Evolutionary conservation across 2,329 filamentous ascomycete species (phyloP), one percentile per base, ranked within the genome.

Genomic region (Rachicladosporium sp.): DNA sequence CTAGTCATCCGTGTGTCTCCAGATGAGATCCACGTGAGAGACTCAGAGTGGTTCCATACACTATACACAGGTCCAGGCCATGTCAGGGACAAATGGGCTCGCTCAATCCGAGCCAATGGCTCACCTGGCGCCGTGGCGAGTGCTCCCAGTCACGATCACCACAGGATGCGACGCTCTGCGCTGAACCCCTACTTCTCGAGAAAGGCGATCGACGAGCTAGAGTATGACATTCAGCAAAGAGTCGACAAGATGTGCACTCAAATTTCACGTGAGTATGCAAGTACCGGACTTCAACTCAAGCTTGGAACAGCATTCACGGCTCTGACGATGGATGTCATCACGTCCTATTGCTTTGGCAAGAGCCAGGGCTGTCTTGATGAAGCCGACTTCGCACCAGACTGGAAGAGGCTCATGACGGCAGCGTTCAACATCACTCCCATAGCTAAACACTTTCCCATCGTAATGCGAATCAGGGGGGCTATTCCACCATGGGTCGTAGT

Each of bases 301-400:
- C 5, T 27, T 8, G 23, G 23, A 6, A 27, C 23, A 27, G 23
- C 23, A 8, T 54, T 52, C 37, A 48, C 52, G 30, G 46, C 53
- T 9, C 40, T 59, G 10, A 52, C 50, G 1, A 45, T 53, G 9
- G 56, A 58, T 40, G 44, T 58, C 12, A 53, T 56, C 23, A 51
- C 52, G 6, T 50, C 58, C 12, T 59, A 57, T 40, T 49, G 53
- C 1, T 59, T 59, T 34, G 53, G 43, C 6, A 38, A 50, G 7
- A 50, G 46, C 31, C 56, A 57, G 40, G 44, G 60, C 29, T 46
- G 52, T 10, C 37, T 61, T 2, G 57, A 57, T 15, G 36, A 35
- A 4, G 21, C 40, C 1, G 53, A 59, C 31, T 27, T 27, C 23
- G 23, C 6, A 27, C 23, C 23, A 27, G 7, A 8, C 5, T 27